A percentile compares a stretch with the other conserved stretches of the same genome.
Evolutionary conservation across 805 yeast species (phyloP).

Genomic region (Priceomyces castillae): DNA sequence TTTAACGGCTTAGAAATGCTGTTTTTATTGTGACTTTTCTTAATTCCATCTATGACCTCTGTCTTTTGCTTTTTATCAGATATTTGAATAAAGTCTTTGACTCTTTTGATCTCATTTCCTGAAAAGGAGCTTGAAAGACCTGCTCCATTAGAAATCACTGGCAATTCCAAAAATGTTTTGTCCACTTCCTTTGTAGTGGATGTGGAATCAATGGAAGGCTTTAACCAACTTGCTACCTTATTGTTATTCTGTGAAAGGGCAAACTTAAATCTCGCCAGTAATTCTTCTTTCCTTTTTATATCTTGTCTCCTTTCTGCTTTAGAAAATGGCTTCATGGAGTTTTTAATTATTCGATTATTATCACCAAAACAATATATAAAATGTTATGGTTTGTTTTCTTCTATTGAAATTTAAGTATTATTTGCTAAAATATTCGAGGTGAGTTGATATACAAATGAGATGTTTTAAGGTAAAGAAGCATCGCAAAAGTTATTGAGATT

Average conservation of each 20-base stretch:
- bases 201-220: conserved; percentile 3
- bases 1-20: conserved; percentile 33
- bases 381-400: background rate
- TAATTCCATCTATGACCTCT: background rate
- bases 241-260: conserved; percentile 37
- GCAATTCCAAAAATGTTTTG: conserved; percentile 28
- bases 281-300: conserved; percentile 44
- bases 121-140: conserved; percentile 22
- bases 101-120: conserved; percentile 9
- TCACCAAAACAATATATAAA: background rate
- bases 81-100: conserved; percentile 26
- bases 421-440: too few relatives aligned
- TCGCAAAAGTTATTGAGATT: background rate
- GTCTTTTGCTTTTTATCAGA: background rate
- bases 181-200: conserved; percentile 7
- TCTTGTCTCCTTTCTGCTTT: conserved; percentile 34
- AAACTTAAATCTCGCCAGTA: conserved; percentile 47
- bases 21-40: conserved; percentile 4
- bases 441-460: background rate
- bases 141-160: conserved; percentile 32
- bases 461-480: background rate
- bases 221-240: conserved; percentile 41
- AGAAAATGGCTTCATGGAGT: conserved; percentile 5
- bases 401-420: too few relatives aligned
- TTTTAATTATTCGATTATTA: background rate